phyloP scores from a whole-genome alignment of 2,329 filamentous ascomycete genomes.

The Monosporascus sp. region DNA sequence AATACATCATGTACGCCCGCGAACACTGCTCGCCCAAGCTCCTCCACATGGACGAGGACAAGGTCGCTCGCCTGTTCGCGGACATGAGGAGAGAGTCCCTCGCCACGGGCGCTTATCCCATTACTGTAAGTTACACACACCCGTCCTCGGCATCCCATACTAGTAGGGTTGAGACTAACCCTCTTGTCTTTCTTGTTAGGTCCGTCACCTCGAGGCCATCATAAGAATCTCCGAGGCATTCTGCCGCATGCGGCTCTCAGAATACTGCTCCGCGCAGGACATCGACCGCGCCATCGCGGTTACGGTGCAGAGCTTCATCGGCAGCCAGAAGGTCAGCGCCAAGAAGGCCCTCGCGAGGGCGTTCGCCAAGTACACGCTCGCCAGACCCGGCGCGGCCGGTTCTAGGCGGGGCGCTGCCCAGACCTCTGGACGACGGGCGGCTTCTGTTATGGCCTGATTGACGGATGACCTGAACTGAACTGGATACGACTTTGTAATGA shows the following conservation, averaged over 20 bases:
- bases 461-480: neutral
- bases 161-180: neutral
- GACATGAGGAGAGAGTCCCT: constrained; percentile 93
- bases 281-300: constrained; percentile 97
- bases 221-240: constrained; percentile 93
- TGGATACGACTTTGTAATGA: neutral
- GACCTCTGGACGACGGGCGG: neutral
- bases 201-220: constrained; percentile 95
- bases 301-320: constrained; percentile 92
- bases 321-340: constrained; percentile 92
- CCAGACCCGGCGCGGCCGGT: constrained; percentile 36
- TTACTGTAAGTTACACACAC: constrained; percentile 64
- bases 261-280: constrained; percentile 84
- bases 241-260: constrained; percentile 95
- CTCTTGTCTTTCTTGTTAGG: constrained; percentile 44
- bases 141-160: neutral
- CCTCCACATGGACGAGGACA: constrained; percentile 97
- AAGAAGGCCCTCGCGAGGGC: constrained; percentile 93
- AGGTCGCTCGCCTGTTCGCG: constrained; percentile 86
- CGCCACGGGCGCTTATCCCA: constrained; percentile 93
- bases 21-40: constrained; percentile 87
- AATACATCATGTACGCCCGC: constrained; percentile 94
- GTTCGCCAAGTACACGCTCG: constrained; percentile 87
- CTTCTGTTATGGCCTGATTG: neutral
- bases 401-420: constrained; percentile 8